These are phyloP conservation scores for Madurella mycetomatis DNA, from an alignment of 2,329 filamentous ascomycete genomes.

Conservation along the genomic window DNA sequence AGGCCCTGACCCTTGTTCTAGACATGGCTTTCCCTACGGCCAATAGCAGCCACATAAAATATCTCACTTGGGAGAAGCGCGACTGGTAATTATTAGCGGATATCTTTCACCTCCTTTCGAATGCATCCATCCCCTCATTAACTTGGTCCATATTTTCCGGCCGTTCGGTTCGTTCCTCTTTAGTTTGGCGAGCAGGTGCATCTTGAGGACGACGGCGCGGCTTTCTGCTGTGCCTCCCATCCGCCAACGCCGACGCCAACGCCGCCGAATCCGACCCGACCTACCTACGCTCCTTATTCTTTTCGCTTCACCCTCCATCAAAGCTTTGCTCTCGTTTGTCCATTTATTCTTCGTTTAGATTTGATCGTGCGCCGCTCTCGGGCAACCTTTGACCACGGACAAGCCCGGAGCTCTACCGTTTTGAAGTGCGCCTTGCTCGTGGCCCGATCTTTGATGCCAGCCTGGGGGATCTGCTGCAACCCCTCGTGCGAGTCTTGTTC, in stretches of 20 bases:
- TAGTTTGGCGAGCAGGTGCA: not conserved
- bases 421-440: conserved; percentile 1
- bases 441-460: conserved; percentile 11
- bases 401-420: conserved; percentile 8
- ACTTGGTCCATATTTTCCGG: not conserved
- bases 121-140: not conserved
- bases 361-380: not conserved
- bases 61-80: not conserved
- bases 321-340: not conserved
- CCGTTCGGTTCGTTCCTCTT: not conserved
- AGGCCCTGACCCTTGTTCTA: not conserved
- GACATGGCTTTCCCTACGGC: not conserved
- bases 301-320: not conserved
- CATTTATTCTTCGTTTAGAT: not conserved
- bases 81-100: not conserved
- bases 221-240: not conserved
- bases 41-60: not conserved
- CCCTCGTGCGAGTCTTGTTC: conserved; percentile 12
- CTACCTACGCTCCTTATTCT: not conserved
- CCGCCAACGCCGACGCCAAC: not conserved
- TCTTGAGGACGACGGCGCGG: not conserved
- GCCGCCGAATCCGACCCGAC: not conserved
- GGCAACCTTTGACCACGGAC: conserved; percentile 1
- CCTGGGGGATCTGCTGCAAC: conserved; percentile 16
- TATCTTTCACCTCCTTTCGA: not conserved